These are phyloP conservation scores for Aaosphaeria pasadenensis DNA, from an alignment of 2,329 filamentous ascomycete species.

Conservation along the genomic window DNA sequence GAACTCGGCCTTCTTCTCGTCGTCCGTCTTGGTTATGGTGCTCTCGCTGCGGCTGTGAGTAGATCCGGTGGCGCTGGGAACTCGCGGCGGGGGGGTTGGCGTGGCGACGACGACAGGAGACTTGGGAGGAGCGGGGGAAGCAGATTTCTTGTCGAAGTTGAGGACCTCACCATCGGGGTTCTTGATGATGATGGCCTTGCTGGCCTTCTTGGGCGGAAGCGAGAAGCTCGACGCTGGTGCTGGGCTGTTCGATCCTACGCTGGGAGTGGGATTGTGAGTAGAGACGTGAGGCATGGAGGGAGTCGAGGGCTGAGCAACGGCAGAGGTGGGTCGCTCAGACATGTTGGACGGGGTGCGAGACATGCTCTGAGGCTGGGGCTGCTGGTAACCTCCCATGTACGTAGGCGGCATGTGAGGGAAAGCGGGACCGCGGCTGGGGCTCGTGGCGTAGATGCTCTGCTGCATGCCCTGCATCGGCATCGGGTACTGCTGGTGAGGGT, in stretches of 20 bases:
- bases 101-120: constrained; percentile 70
- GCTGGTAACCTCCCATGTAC: constrained; percentile 53
- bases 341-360: constrained; percentile 64
- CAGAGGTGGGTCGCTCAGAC: constrained; percentile 60
- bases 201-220: constrained; percentile 62
- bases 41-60: constrained; percentile 72
- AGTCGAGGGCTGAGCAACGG: constrained; percentile 59
- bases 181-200: constrained; percentile 78
- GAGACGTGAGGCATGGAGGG: constrained; percentile 44
- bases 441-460: constrained; percentile 45
- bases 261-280: constrained; percentile 54
- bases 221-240: constrained; percentile 62
- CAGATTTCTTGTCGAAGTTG: constrained; percentile 51
- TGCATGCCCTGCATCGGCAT: constrained; percentile 48
- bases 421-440: constrained; percentile 44
- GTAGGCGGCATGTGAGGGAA: constrained; percentile 46
- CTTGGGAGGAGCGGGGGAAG: constrained; percentile 47
- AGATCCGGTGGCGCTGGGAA: constrained; percentile 58
- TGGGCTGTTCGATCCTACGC: constrained; percentile 56
- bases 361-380: constrained; percentile 56
- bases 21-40: constrained; percentile 64
- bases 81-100: constrained; percentile 64
- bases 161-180: constrained; percentile 76
- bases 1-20: constrained; percentile 64
- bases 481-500: constrained; percentile 44